Evolutionary conservation across 805 yeast genomes (phyloP).

Genomic region (Candida pini): DNA sequence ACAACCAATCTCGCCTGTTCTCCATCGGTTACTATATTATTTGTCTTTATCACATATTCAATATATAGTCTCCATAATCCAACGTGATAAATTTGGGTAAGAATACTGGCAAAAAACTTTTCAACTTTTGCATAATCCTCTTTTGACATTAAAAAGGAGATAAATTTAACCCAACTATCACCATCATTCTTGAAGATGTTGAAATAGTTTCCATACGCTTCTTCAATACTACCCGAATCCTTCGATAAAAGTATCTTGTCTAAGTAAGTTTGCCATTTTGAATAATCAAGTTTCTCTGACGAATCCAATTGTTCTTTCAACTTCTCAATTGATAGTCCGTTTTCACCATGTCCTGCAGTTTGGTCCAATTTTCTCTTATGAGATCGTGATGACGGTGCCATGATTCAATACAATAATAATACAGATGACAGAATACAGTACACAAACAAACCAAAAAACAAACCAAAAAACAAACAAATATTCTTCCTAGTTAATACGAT

Average conservation of each 20-base stretch:
- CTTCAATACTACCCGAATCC: constrained; percentile 53
- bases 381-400: no score
- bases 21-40: constrained; percentile 72
- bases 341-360: constrained; percentile 26
- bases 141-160: constrained; percentile 55
- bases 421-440: no score
- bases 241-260: constrained; percentile 45
- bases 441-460: no score
- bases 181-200: constrained; percentile 62
- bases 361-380: constrained; percentile 9
- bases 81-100: constrained; percentile 58
- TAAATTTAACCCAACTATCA: constrained; percentile 69
- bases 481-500: no score
- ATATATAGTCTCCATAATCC: constrained; percentile 74
- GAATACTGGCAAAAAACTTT: constrained; percentile 55
- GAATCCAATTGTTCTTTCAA: constrained; percentile 47
- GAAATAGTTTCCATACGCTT: constrained; percentile 56
- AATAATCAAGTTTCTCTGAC: constrained; percentile 46
- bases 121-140: constrained; percentile 65
- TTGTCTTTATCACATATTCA: constrained; percentile 65
- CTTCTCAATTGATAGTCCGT: constrained; percentile 40
- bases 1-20: constrained; percentile 72
- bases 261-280: constrained; percentile 53
- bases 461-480: no score
- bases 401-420: no score